Conservation (phyloP, 176 grass and related monocot genomes). For the Pontederia crassipes region DNA sequence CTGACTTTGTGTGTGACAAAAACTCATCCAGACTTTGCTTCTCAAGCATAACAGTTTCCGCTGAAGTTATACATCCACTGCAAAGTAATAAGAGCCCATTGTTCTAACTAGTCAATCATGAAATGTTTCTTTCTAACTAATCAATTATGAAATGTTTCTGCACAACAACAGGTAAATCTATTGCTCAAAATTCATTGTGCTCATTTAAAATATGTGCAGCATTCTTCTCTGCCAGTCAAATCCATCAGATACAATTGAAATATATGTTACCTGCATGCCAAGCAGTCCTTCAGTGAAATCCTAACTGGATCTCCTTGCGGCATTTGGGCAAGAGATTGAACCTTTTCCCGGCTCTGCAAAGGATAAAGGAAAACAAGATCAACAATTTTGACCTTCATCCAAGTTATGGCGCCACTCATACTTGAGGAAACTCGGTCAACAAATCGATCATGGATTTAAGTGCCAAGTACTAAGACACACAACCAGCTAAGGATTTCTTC, state of each 20-base stretch:
- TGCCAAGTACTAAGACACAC: no score
- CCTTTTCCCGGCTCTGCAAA: constrained; percentile 46
- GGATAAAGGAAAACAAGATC: no score
- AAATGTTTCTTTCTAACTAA: no score
- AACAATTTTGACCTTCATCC: no score
- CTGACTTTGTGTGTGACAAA: constrained; percentile 48
- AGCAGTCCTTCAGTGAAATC: constrained; percentile 94
- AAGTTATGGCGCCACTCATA: no score
- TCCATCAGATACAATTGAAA: constrained; percentile 1
- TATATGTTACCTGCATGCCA: constrained; percentile 71
- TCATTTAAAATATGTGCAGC: neutral
- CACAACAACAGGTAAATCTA: no score
- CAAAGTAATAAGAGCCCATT: constrained; percentile 20
- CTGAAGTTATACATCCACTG: constrained; percentile 94
- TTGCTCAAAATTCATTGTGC: neutral
- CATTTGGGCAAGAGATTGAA: constrained; percentile 35
- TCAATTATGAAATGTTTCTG: neutral
- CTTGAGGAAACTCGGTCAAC: no score
- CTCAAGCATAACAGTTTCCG: constrained; percentile 98
- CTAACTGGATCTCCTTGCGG: constrained; percentile 69
- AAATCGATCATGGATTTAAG: no score
- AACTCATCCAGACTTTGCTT: constrained; percentile 93
- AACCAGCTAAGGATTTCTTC: no score
- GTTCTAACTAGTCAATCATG: constrained; percentile 8
- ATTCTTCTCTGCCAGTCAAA: neutral